Percentiles rank a stretch among this genome's conserved stretches.
These are phyloP conservation scores for Tillandsia fasciculata DNA, from an alignment of 176 grass and related monocot species.

Conservation along the genomic window DNA sequence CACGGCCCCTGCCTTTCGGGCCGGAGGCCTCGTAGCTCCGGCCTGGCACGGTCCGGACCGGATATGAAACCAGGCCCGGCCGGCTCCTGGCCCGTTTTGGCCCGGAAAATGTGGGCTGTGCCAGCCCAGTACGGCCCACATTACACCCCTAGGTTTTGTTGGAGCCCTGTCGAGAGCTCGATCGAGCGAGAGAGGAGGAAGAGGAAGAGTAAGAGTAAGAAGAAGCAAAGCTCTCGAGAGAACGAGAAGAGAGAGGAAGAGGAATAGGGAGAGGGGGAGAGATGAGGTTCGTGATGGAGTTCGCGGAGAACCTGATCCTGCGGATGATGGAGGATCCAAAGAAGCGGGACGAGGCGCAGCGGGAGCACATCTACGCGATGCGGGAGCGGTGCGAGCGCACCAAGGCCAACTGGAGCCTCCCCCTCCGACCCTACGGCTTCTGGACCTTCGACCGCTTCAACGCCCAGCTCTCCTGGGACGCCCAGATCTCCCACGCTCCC, in stretches of 20 bases:
- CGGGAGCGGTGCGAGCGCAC: constrained; percentile 72
- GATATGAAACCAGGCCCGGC: no score
- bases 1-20: no score
- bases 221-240: background rate
- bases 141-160: background rate
- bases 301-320: constrained; percentile 92
- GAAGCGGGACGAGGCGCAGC: constrained; percentile 57
- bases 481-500: constrained; percentile 69
- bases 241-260: background rate
- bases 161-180: background rate
- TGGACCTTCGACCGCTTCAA: constrained; percentile 98
- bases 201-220: background rate
- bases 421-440: constrained; percentile 85
- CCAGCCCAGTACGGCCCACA: no score
- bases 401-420: constrained; percentile 79
- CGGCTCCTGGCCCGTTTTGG: no score
- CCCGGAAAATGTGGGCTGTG: no score
- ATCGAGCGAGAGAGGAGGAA: constrained; percentile 1
- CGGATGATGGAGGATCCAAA: constrained; percentile 87
- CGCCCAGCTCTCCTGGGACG: constrained; percentile 62
- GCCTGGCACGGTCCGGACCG: no score
- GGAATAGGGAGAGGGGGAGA: background rate
- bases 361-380: constrained; percentile 73
- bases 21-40: no score
- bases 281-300: constrained; percentile 98